Evolutionary conservation across 106 monocot species (phyloP).

Genomic region (Cymbidium sinense): DNA sequence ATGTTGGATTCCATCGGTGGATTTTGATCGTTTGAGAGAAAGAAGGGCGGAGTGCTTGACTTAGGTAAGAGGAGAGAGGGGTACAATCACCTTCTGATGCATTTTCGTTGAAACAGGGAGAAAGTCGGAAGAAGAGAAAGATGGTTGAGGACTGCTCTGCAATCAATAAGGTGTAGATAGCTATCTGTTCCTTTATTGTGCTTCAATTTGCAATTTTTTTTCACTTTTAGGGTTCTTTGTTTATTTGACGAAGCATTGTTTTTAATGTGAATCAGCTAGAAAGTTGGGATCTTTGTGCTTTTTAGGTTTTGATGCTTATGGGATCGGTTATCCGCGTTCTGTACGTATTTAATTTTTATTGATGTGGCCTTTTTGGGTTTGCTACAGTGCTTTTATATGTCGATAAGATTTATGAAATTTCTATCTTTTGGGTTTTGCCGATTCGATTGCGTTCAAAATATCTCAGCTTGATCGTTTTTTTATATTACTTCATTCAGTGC

Average conservation of each 20-base stretch:
- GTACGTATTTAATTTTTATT: neutral
- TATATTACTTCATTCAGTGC: neutral
- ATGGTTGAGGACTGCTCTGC: slow-evolving; percentile 8
- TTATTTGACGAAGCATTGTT: neutral
- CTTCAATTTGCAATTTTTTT: neutral
- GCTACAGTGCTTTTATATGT: neutral
- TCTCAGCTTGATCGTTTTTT: neutral
- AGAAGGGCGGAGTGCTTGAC: neutral
- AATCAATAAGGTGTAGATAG: neutral
- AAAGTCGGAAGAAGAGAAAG: neutral
- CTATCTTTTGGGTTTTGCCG: neutral
- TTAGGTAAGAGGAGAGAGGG: neutral
- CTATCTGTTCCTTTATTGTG: neutral
- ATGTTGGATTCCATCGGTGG: neutral
- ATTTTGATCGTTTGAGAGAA: neutral
- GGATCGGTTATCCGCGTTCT: neutral
- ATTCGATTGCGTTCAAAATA: neutral
- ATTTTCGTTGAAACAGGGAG: neutral
- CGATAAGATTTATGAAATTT: neutral
- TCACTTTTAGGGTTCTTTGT: neutral
- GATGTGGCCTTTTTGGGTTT: neutral
- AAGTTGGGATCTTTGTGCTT: neutral
- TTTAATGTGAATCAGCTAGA: neutral
- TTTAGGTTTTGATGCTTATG: neutral
- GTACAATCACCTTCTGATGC: neutral